A percentile compares a stretch with the other conserved stretches of the same genome.
These are phyloP conservation scores for Parastagonospora avenae DNA, from an alignment of 2,329 filamentous ascomycete genomes.

Conservation along the genomic window DNA sequence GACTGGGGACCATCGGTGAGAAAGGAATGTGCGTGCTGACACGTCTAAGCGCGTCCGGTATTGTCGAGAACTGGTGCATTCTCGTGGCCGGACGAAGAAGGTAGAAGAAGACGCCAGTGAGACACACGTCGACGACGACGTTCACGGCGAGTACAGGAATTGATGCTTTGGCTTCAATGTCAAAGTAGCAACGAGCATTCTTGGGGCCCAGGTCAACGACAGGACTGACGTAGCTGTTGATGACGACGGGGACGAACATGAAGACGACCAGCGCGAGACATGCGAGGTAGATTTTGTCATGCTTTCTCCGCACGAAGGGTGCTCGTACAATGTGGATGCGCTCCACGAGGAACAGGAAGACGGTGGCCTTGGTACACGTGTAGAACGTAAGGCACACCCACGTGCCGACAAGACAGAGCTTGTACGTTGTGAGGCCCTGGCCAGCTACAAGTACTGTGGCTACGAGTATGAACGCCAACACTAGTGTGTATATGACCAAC, in stretches of 20 bases:
- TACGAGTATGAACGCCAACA: conserved; percentile 21
- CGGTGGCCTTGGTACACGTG: conserved; percentile 35
- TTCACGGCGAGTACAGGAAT: conserved; percentile 45
- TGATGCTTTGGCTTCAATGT: conserved; percentile 39
- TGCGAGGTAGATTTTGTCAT: conserved; percentile 41
- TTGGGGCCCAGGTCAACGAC: conserved; percentile 30
- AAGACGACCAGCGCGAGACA: conserved; percentile 28
- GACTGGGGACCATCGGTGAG: not conserved
- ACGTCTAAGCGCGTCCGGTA: no score
- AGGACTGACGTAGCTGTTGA: conserved; percentile 34
- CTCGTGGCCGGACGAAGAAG: conserved; percentile 34
- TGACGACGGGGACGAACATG: conserved; percentile 27
- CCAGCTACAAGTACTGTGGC: conserved; percentile 34
- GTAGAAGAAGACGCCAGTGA: conserved; percentile 46
- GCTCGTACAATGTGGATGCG: conserved; percentile 45
- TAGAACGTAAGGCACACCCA: conserved; percentile 48
- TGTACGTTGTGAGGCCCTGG: conserved; percentile 29
- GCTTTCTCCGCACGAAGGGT: conserved; percentile 32
- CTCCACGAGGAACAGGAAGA: conserved; percentile 49
- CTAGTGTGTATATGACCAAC: conserved; percentile 19
- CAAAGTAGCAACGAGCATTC: conserved; percentile 44
- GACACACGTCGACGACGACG: conserved; percentile 37
- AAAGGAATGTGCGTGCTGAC: not conserved
- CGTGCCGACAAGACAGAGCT: conserved; percentile 38
- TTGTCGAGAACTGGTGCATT: not conserved